phyloP scores from a whole-genome alignment of 345 rosid genomes.

The Iberis pinnata region DNA sequence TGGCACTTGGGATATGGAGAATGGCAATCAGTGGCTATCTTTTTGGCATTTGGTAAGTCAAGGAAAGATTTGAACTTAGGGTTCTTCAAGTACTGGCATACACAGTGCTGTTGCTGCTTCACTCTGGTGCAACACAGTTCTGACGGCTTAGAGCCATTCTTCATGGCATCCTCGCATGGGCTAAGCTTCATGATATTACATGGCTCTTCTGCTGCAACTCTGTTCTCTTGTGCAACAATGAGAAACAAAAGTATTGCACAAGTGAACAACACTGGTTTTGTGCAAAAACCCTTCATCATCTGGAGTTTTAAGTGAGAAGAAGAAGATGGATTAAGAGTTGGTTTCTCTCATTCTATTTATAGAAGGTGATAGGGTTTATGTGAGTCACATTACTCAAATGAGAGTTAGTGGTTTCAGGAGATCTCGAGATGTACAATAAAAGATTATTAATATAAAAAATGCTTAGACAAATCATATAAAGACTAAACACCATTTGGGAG shows the following conservation, averaged over 20 bases:
- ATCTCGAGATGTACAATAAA: no score
- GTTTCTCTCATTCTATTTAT: no score
- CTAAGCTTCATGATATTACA: constrained; percentile 62
- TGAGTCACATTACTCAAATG: no score
- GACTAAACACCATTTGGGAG: no score
- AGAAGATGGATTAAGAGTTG: no score
- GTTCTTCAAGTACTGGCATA: constrained; percentile 66
- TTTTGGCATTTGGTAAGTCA: no score
- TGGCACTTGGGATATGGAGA: constrained; percentile 66
- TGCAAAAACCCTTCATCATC: constrained; percentile 43
- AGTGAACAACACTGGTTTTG: constrained; percentile 31
- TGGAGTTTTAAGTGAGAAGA: not conserved
- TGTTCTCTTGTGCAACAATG: constrained; percentile 38
- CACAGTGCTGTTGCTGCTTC: constrained; percentile 70
- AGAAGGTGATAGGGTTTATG: no score
- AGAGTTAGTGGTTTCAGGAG: no score
- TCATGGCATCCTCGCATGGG: constrained; percentile 58
- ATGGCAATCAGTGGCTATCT: constrained; percentile 60
- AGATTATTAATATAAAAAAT: no score
- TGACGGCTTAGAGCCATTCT: constrained; percentile 45
- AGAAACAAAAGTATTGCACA: constrained; percentile 33
- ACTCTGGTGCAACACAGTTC: constrained; percentile 57
- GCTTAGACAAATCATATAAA: no score
- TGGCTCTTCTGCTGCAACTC: constrained; percentile 45
- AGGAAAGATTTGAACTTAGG: constrained; percentile 54